Percentiles rank a stretch among this genome's conserved stretches.
These are phyloP conservation scores for Ceratocystis ficicola DNA, from an alignment of 2,329 filamentous ascomycete genomes.

Conservation along the genomic window DNA sequence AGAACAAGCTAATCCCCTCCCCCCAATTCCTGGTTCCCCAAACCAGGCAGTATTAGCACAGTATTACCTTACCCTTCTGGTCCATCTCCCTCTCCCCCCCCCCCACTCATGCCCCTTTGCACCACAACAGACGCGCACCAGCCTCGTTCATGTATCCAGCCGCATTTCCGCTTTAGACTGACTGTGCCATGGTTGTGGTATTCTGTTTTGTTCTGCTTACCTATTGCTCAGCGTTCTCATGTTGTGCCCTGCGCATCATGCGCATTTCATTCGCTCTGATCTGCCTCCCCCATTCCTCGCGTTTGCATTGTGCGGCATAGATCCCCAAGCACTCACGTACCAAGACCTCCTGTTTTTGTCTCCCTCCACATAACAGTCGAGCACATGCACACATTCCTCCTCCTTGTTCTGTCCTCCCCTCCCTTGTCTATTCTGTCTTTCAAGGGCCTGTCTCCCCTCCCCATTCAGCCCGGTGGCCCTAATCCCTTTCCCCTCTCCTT, in stretches of 20 bases:
- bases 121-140: constrained; percentile 8
- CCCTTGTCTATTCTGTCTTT: not conserved
- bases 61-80: not conserved
- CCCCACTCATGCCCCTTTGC: not conserved
- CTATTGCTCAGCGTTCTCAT: not conserved
- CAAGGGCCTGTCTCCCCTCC: not conserved
- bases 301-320: not conserved
- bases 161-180: not conserved
- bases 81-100: not conserved
- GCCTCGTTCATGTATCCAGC: constrained; percentile 9
- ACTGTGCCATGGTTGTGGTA: not conserved
- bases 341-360: not conserved
- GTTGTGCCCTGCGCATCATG: too few species aligned
- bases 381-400: not conserved
- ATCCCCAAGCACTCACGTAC: not conserved
- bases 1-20: too few species aligned
- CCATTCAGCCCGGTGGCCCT: not conserved
- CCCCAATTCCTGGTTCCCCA: too few species aligned
- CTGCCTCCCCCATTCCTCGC: not conserved
- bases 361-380: not conserved
- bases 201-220: not conserved
- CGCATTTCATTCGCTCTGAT: not conserved
- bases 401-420: not conserved
- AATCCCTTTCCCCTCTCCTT: not conserved
- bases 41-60: not conserved